Evolutionary conservation across 805 yeast species (phyloP).

Genomic region (Priceomyces melissophilus): DNA sequence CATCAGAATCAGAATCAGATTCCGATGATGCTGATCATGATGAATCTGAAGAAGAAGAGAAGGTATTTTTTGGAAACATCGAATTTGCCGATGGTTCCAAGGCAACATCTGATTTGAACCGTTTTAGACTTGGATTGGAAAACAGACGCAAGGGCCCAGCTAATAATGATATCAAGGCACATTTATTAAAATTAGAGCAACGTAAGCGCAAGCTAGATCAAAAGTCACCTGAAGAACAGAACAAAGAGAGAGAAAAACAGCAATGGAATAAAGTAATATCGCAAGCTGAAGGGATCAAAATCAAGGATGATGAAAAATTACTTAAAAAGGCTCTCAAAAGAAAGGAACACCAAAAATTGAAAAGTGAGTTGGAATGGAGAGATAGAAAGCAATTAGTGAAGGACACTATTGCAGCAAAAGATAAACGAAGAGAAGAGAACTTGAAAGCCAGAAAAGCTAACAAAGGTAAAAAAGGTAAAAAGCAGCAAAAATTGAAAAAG

Average conservation of each 20-base stretch:
- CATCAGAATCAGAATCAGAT: constrained; percentile 31
- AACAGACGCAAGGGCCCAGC: constrained; percentile 77
- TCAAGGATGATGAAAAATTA: constrained; percentile 86
- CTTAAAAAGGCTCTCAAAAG: constrained; percentile 82
- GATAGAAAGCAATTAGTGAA: constrained; percentile 82
- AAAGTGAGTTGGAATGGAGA: constrained; percentile 87
- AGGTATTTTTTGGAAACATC: constrained; percentile 75
- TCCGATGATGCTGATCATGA: constrained; percentile 17
- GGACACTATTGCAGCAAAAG: constrained; percentile 68
- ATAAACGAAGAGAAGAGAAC: constrained; percentile 89
- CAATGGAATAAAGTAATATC: constrained; percentile 83
- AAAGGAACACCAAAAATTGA: constrained; percentile 78
- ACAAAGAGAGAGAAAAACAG: constrained; percentile 62
- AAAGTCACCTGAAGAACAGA: constrained; percentile 60
- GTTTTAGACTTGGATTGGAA: constrained; percentile 47
- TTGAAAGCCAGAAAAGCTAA: constrained; percentile 79
- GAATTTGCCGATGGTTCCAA: constrained; percentile 78
- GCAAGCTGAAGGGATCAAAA: constrained; percentile 83
- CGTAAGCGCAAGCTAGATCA: constrained; percentile 61
- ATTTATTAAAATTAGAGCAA: constrained; percentile 68
- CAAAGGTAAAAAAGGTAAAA: constrained; percentile 75
- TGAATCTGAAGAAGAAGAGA: constrained; percentile 25
- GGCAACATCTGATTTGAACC: constrained; percentile 67
- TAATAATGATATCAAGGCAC: constrained; percentile 79
- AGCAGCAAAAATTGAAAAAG: constrained; percentile 66